A percentile compares a stretch with the other conserved stretches of the same genome.
Evolutionary conservation across 768 basidiomycete species (phyloP).

Genomic region (Suillus fuscotomentosus): DNA sequence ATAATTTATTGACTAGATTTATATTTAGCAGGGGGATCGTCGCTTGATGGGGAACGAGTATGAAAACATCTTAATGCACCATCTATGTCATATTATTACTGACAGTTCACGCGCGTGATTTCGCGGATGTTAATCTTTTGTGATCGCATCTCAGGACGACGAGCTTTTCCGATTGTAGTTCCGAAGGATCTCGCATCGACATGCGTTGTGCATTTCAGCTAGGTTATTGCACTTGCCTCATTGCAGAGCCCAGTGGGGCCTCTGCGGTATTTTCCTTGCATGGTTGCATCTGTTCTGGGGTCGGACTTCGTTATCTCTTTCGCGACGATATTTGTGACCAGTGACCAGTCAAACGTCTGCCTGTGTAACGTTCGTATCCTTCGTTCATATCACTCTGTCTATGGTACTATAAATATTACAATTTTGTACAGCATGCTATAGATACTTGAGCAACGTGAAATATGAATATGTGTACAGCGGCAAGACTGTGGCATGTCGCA

Average conservation of each 20-base stretch:
- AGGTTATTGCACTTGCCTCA: slow-evolving; percentile 9
- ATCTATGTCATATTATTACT: slow-evolving; percentile 28
- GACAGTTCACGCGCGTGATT: slow-evolving; percentile 38
- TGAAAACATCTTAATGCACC: slow-evolving; percentile 23
- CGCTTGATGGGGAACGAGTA: slow-evolving; percentile 12
- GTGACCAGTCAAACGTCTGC: slow-evolving; percentile 5
- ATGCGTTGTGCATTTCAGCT: slow-evolving; percentile 13
- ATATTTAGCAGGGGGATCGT: not conserved
- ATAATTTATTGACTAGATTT: not conserved
- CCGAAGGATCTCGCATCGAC: slow-evolving; percentile 14
- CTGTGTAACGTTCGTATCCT: slow-evolving; percentile 12
- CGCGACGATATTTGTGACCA: slow-evolving; percentile 11
- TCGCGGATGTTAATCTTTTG: slow-evolving; percentile 22
- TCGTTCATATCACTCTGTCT: too few relatives aligned
- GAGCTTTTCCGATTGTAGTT: slow-evolving; percentile 24
- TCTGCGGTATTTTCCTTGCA: slow-evolving; percentile 5
- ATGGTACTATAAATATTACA: slow-evolving; percentile 14
- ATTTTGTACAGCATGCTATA: not conserved
- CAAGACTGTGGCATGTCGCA: not conserved
- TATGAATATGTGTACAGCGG: not conserved
- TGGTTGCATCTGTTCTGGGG: slow-evolving; percentile 6
- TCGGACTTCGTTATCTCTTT: slow-evolving; percentile 12
- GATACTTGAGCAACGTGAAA: not conserved
- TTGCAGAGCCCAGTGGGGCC: slow-evolving; percentile 13
- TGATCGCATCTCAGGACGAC: slow-evolving; percentile 21